Conservation (phyloP, 805 yeast genomes). For the Teunomyces tritomae region DNA sequence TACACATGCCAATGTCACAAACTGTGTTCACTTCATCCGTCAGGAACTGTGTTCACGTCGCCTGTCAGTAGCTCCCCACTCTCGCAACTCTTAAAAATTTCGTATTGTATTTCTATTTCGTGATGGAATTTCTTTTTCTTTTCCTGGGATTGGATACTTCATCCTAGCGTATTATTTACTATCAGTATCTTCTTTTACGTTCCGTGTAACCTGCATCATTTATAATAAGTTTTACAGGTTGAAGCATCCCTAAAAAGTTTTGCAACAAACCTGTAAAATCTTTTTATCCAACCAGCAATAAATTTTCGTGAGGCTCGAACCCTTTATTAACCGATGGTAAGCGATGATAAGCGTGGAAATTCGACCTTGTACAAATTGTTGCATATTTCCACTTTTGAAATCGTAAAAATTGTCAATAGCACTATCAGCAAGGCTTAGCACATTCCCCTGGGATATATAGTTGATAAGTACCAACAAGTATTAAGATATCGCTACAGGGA, state of each 20-base stretch:
- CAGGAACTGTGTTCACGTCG: too few species aligned
- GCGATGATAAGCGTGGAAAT: constrained; percentile 1
- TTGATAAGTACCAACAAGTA: too few species aligned
- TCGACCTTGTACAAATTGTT: not conserved
- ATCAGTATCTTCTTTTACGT: too few species aligned
- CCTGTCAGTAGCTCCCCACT: too few species aligned
- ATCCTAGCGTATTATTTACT: too few species aligned
- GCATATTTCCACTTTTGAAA: constrained; percentile 3
- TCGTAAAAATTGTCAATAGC: not conserved
- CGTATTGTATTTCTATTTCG: too few species aligned
- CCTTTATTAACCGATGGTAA: constrained; percentile 1
- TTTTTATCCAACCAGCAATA: not conserved
- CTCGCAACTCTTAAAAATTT: too few species aligned
- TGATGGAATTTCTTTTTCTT: too few species aligned
- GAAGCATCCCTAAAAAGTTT: not conserved
- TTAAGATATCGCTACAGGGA: not conserved
- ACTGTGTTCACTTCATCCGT: too few species aligned
- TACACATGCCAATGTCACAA: too few species aligned
- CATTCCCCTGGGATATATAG: not conserved
- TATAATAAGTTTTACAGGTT: not conserved
- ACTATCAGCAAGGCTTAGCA: not conserved
- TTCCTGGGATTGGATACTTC: too few species aligned
- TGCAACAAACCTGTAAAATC: not conserved
- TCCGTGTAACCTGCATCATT: too few species aligned
- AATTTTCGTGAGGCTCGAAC: constrained; percentile 1